Evolutionary conservation across 2,329 filamentous ascomycete genomes (phyloP).

Genomic region (Lachnellula hyalina): DNA sequence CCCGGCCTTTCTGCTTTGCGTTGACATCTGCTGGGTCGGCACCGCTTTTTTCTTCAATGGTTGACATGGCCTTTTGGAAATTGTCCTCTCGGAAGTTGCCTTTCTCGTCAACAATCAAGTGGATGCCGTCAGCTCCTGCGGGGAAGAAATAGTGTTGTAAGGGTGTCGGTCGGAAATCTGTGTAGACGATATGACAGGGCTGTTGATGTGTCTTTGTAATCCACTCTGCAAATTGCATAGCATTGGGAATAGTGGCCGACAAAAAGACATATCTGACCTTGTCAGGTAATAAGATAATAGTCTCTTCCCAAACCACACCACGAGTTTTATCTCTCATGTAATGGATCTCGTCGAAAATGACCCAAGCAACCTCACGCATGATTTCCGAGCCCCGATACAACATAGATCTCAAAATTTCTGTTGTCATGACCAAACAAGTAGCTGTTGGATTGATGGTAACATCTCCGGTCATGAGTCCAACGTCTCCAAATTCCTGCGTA

Average conservation of each 20-base stretch:
- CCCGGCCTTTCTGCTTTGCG: constrained; percentile 77
- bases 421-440: constrained; percentile 98
- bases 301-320: constrained; percentile 99
- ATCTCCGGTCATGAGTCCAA: constrained; percentile 97
- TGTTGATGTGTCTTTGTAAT: constrained; percentile 97
- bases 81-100: constrained; percentile 94
- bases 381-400: constrained; percentile 97
- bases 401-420: constrained; percentile 98
- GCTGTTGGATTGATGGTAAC: constrained; percentile 98
- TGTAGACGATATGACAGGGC: constrained; percentile 98
- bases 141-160: constrained; percentile 98
- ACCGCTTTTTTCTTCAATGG: constrained; percentile 83
- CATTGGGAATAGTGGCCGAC: constrained; percentile 96
- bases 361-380: constrained; percentile 98
- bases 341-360: constrained; percentile 97
- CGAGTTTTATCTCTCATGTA: constrained; percentile 93
- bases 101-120: constrained; percentile 94
- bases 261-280: constrained; percentile 99
- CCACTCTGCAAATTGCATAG: constrained; percentile 99
- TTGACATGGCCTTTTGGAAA: constrained; percentile 91
- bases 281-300: constrained; percentile 94
- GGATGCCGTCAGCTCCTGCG: constrained; percentile 84
- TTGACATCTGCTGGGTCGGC: constrained; percentile 74
- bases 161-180: constrained; percentile 93
- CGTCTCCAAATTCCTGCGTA: constrained; percentile 89